Conservation (phyloP, 805 yeast genomes). For the Ogataea pini region DNA sequence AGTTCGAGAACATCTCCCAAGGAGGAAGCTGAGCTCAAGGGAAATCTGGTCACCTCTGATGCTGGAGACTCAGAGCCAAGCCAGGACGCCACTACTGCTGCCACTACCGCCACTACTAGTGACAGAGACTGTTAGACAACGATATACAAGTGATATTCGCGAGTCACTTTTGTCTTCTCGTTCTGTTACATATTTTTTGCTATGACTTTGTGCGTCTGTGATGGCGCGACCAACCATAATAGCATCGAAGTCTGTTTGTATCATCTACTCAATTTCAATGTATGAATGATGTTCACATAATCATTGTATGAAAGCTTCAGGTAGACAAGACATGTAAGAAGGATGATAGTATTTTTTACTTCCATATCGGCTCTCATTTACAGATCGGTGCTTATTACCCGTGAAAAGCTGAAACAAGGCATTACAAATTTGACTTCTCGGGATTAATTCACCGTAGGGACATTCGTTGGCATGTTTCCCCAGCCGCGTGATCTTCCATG, state of each 20-base stretch:
- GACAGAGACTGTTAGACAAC: not conserved
- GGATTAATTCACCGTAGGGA: no score
- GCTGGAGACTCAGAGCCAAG: constrained; percentile 1
- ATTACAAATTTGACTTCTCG: no score
- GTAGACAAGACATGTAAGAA: no score
- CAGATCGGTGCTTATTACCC: no score
- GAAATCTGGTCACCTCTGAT: not conserved
- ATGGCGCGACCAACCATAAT: not conserved
- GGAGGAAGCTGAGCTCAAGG: not conserved
- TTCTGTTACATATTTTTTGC: not conserved
- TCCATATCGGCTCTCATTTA: no score
- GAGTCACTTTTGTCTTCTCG: not conserved
- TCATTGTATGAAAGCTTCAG: no score
- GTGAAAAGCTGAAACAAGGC: no score
- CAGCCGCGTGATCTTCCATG: no score
- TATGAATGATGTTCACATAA: no score
- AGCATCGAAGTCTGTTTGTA: not conserved
- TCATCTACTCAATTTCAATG: not conserved
- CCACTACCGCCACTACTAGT: constrained; percentile 1
- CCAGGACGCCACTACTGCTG: not conserved
- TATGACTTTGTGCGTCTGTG: not conserved
- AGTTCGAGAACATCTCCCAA: not conserved
- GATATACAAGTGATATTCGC: not conserved
- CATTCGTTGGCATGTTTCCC: no score
- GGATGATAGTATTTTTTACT: no score